Evolutionary conservation across 1,139 yeast species (phyloP).

Genomic region (Suhomyces ambrosiae): DNA sequence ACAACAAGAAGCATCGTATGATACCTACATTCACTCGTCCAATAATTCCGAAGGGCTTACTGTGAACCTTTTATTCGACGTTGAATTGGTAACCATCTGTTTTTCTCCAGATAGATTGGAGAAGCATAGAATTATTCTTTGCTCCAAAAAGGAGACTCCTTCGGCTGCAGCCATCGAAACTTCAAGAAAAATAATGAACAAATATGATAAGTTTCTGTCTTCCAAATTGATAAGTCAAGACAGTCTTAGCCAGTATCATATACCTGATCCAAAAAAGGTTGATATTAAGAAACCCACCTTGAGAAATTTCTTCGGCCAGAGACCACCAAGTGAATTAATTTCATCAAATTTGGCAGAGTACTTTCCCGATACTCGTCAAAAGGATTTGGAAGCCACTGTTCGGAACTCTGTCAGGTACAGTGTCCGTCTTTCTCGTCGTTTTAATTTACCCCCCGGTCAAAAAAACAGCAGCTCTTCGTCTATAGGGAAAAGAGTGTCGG

Average conservation of each 20-base stretch:
- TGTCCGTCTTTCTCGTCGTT: slow-evolving; percentile 55
- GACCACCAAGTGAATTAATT: slow-evolving; percentile 92
- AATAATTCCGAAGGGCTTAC: slow-evolving; percentile 7
- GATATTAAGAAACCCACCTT: slow-evolving; percentile 25
- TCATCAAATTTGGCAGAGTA: slow-evolving; percentile 88
- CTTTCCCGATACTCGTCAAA: slow-evolving; percentile 81
- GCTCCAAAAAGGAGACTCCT: slow-evolving; percentile 66
- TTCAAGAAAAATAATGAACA: slow-evolving; percentile 48
- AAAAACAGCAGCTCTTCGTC: slow-evolving; percentile 26
- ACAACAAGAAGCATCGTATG: slow-evolving; percentile 41
- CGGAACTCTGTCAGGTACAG: slow-evolving; percentile 82
- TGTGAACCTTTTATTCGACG: slow-evolving; percentile 65
- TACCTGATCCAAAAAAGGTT: slow-evolving; percentile 25
- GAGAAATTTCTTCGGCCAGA: slow-evolving; percentile 74
- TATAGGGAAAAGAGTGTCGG: slow-evolving; percentile 26
- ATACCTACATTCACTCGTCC: slow-evolving; percentile 39
- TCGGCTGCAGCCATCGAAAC: slow-evolving; percentile 67
- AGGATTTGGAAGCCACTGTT: slow-evolving; percentile 75
- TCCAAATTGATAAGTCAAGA: slow-evolving; percentile 18
- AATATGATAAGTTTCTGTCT: slow-evolving; percentile 34
- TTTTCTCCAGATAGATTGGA: slow-evolving; percentile 73
- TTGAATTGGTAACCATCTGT: slow-evolving; percentile 80
- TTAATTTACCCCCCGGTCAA: slow-evolving; percentile 27
- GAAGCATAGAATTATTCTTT: slow-evolving; percentile 71
- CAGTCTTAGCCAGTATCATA: slow-evolving; percentile 27